Percentiles rank a stretch among this genome's conserved stretches.
Conservation (phyloP, 2,329 filamentous ascomycete species). For the Epichloe typhina region DNA sequence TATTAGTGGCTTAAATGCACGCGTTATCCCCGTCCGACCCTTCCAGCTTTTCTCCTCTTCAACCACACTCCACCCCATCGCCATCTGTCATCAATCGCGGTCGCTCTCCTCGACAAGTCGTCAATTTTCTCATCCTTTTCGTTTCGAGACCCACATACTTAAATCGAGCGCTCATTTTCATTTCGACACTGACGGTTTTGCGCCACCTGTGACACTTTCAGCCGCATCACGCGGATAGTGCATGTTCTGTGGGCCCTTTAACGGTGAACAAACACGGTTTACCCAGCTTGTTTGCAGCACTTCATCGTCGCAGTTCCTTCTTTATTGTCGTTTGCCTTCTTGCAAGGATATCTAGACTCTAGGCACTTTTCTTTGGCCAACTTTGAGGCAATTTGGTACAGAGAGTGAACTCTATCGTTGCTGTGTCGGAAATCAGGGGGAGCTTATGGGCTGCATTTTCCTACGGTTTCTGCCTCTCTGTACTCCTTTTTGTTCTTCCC, state of each 20-base stretch:
- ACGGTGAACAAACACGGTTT: constrained; percentile 2
- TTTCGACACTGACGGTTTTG: neutral
- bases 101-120: neutral
- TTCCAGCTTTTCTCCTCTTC: neutral
- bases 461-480: constrained; percentile 24
- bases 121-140: neutral
- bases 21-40: neutral
- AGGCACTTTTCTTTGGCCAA: constrained; percentile 12
- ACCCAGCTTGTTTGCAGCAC: neutral
- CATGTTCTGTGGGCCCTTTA: constrained; percentile 2
- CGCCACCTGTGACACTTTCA: neutral
- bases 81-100: neutral
- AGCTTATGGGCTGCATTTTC: constrained; percentile 19
- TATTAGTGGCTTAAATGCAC: neutral
- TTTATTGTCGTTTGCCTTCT: constrained; percentile 10
- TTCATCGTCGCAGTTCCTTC: constrained; percentile 5
- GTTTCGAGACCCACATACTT: neutral
- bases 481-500: constrained; percentile 26
- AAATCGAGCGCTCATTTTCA: neutral
- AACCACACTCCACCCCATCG: constrained; percentile 1
- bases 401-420: constrained; percentile 16
- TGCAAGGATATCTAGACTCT: constrained; percentile 10
- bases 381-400: constrained; percentile 15
- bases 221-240: neutral
- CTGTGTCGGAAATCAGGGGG: constrained; percentile 25